Evolutionary conservation across 768 basidiomycete species (phyloP).

Genomic region (Tulasnella sp.): DNA sequence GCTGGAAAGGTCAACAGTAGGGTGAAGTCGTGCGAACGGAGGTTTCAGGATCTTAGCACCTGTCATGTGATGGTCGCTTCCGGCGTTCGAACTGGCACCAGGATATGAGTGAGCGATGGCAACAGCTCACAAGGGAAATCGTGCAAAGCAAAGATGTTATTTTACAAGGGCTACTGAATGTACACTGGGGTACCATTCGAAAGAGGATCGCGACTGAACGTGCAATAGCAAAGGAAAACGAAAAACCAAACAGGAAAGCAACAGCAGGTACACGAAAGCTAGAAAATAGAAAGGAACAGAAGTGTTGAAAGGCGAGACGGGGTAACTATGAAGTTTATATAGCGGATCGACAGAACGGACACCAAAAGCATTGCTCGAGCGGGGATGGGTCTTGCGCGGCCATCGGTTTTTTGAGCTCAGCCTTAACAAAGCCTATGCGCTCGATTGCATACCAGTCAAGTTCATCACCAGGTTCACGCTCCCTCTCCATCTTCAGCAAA

Average conservation of each 20-base stretch:
- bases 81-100: not conserved
- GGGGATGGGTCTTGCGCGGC: not conserved
- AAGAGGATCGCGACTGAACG: not conserved
- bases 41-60: not conserved
- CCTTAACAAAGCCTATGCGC: not conserved
- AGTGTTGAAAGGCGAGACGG: not conserved
- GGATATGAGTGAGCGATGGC: not conserved
- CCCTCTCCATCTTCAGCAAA: not conserved
- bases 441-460: not conserved
- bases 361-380: not conserved
- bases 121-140: not conserved
- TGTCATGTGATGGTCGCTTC: not conserved
- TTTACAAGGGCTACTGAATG: not conserved
- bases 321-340: not conserved
- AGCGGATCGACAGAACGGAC: not conserved
- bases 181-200: not conserved
- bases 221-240: not conserved
- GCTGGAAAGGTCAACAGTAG: not conserved
- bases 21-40: conserved; percentile 14
- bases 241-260: not conserved
- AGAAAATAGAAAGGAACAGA: not conserved
- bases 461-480: not conserved
- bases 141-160: not conserved
- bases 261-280: not conserved
- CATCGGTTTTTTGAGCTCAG: not conserved